Base-by-base conservation (phyloP, 2,329 filamentous ascomycete genomes). In the Berkeleyomyces basicola region DNA sequence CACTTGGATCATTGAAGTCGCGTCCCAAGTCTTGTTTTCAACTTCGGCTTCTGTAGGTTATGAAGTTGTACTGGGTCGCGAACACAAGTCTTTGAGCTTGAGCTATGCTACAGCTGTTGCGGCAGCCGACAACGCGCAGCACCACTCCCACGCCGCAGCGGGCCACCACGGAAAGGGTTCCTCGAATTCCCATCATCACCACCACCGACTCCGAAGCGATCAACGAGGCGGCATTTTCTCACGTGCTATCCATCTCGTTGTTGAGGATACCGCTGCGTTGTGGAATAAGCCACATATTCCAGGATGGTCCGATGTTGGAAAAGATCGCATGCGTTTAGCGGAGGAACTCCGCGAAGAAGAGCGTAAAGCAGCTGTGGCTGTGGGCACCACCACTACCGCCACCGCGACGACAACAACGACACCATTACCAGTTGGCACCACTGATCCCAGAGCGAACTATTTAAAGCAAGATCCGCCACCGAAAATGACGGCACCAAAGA, bases 1-100 rank as follows among this genome's bases (percentile, higher is more conserved):
- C 61, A 87, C 84, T 31, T 99, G 93, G 93, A 78, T 96, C 61
- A 82, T 99, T 55, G 93, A 99, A 74, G 82, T 99, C 53, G 78
- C 89, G 44, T 95, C 90, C 14, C 93, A 99, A 73, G 88, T 97
- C 66, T 83, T 99, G 58, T 99, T 99, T 72, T 97, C 93, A 2
- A 84, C 82, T 37, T 90, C 88, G 40, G 93, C 91, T 1, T 85
- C 86, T 10, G 92, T 97, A 2, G 84, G 86, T 67, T 99, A 89
- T 71, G 93, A 99, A 72, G 73, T 99, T 33, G 74, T 96, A 43
- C 79, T 99, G 40, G 89, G 88, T 37, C 82, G 92, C 62, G 92
- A 99, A 71, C 83, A 90, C 70, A 88, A 89, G 70, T 93, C 89
- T 49, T 73, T 96, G 55, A 86, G 83, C 64, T 74, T 91, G 23